Conservation (phyloP, 2,329 filamentous ascomycete genomes). For the Trematosphaeria pertusa region DNA sequence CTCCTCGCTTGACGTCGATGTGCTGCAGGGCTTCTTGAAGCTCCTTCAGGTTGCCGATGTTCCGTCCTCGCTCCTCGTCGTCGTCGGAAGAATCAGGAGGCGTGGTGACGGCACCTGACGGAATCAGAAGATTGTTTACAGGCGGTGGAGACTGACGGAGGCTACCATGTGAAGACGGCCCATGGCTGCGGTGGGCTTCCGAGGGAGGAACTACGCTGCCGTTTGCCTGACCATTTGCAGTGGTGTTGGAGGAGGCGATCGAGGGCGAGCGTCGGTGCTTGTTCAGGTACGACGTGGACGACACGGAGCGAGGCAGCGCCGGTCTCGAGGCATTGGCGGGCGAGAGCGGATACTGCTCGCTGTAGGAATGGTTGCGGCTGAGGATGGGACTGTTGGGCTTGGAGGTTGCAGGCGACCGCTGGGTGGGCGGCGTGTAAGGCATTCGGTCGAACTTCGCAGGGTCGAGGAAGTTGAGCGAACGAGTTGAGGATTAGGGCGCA, state of each 20-base stretch:
- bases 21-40: slow-evolving; percentile 83
- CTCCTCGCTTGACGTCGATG: slow-evolving; percentile 70
- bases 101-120: slow-evolving; percentile 84
- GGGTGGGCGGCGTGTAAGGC: slow-evolving; percentile 86
- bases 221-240: slow-evolving; percentile 38
- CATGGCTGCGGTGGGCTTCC: slow-evolving; percentile 30
- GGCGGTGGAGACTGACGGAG: slow-evolving; percentile 86
- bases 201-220: slow-evolving; percentile 27
- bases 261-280: slow-evolving; percentile 68
- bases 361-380: slow-evolving; percentile 60
- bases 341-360: slow-evolving; percentile 47
- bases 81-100: slow-evolving; percentile 93
- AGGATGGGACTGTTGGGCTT: slow-evolving; percentile 59
- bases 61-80: slow-evolving; percentile 73
- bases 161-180: slow-evolving; percentile 60
- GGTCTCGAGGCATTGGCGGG: slow-evolving; percentile 48
- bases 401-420: slow-evolving; percentile 65
- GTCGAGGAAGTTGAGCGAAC: slow-evolving; percentile 41
- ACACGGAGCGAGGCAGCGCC: slow-evolving; percentile 62
- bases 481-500: slow-evolving; percentile 44
- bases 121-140: slow-evolving; percentile 76
- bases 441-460: slow-evolving; percentile 62
- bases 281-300: slow-evolving; percentile 67
- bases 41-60: slow-evolving; percentile 62
- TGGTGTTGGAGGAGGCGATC: slow-evolving; percentile 39